These are phyloP conservation scores for Nakataea oryzae DNA, from an alignment of 2,329 filamentous ascomycete genomes.

Conservation along the genomic window DNA sequence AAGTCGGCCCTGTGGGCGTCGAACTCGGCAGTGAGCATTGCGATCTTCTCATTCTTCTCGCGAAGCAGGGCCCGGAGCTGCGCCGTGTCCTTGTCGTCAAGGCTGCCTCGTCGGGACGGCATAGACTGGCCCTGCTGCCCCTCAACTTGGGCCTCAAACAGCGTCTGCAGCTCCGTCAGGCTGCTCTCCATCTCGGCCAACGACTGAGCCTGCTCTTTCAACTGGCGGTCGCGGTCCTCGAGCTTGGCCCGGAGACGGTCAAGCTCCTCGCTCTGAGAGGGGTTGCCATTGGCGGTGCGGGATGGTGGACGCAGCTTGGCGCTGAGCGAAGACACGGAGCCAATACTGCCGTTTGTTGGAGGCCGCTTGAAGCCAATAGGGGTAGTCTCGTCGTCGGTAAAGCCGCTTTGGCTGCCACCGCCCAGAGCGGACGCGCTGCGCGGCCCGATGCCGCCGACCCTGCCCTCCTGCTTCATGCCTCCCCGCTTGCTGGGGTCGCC, in stretches of 20 bases:
- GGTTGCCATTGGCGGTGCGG: conserved; percentile 23
- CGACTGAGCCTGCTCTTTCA: conserved; percentile 78
- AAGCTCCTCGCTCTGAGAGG: conserved; percentile 57
- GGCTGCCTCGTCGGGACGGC: conserved; percentile 29
- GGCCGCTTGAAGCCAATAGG: conserved; percentile 40
- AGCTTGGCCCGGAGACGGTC: conserved; percentile 63
- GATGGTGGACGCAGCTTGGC: conserved; percentile 42
- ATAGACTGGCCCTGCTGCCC: conserved; percentile 8
- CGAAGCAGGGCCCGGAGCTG: conserved; percentile 74
- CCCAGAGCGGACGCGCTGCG: conserved; percentile 52
- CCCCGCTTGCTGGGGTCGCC: conserved; percentile 50
- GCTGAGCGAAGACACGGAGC: conserved; percentile 44
- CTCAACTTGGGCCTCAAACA: conserved; percentile 51
- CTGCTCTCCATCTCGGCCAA: conserved; percentile 85
- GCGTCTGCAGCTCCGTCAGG: conserved; percentile 61
- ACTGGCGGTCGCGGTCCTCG: conserved; percentile 72
- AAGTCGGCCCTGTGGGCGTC: conserved; percentile 93
- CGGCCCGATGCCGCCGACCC: conserved; percentile 40
- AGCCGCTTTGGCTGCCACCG: conserved; percentile 26
- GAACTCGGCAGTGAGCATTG: conserved; percentile 85
- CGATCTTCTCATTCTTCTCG: conserved; percentile 96
- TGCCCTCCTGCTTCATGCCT: conserved; percentile 28
- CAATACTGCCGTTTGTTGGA: conserved; percentile 41
- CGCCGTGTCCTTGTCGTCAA: conserved; percentile 60
- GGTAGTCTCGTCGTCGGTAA: conserved; percentile 47